Evolutionary conservation across 805 yeast genomes (phyloP), one percentile per base, ranked within the genome.

Genomic region (Kuraishia capsulata): DNA sequence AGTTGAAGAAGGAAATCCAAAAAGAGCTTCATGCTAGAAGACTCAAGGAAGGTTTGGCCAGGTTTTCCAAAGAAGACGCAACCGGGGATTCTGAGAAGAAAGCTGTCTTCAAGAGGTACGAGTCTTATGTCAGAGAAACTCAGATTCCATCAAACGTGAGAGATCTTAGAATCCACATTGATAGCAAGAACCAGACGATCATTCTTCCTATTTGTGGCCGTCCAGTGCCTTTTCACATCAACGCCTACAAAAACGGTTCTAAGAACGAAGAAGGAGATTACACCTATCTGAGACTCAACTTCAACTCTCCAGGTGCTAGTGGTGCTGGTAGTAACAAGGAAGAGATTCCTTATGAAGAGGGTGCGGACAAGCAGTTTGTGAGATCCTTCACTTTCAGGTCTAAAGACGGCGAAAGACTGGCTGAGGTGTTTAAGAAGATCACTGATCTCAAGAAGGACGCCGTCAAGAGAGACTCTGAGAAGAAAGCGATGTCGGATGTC

Each of bases 171-270:
- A 78, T 90, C 43, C 89, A 82, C 56, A 88, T 92, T 41, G 98
- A 90, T 57, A 70, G 76, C 56, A 86, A 84, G 52, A 74, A 83
- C 41, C 96, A 89, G 61, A 84, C 97, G 1, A 82, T 90, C 40
- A 76, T 90, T 43, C 65, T 90, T 42, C 98, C 98, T 37, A 82
- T 90, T 42, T 76, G 81, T 52, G 98, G 98, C 45, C 73, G 97
- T 52, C 97, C 97, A 1, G 97, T 92, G 38, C 98, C 98, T 19
- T 90, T 92, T 69, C 98, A 90, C 58, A 88, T 90, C 54, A 87
- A 87, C 57, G 70, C 97, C 3, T 89, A 84, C 64, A 90, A 89
- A 53, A 89, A 86, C 55, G 97, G 96, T 36, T 83, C 95, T 9
- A 89, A 88, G 53, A 86, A 81, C 46, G 98, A 92, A 53, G 97